Evolutionary conservation across 2,329 filamentous ascomycete species (phyloP).

Genomic region (Tetracladium maxilliforme): DNA sequence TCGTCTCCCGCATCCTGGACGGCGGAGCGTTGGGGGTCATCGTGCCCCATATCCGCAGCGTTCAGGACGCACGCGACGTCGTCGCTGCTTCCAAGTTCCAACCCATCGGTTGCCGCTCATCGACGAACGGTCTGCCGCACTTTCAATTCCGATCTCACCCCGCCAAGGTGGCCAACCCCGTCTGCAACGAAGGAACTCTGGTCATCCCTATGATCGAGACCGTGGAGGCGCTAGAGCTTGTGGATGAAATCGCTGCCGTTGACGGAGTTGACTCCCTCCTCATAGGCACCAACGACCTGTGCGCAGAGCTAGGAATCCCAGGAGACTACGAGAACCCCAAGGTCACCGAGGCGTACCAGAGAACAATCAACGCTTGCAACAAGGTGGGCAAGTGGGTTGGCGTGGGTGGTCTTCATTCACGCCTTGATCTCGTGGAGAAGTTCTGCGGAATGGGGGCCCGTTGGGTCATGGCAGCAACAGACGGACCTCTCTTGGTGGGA

Average conservation of each 20-base stretch:
- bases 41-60: conserved; percentile 22
- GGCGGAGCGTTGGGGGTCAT: conserved; percentile 23
- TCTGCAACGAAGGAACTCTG: conserved; percentile 19
- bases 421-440: conserved; percentile 24
- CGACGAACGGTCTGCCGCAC: conserved; percentile 18
- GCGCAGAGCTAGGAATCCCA: conserved; percentile 24
- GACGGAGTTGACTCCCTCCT: conserved; percentile 26
- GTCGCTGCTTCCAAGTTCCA: conserved; percentile 21
- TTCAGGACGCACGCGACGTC: conserved; percentile 19
- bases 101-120: conserved; percentile 19
- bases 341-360: conserved; percentile 15
- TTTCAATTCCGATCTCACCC: conserved; percentile 18
- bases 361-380: conserved; percentile 19
- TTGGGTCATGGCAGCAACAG: too few relatives aligned
- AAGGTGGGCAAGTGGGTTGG: conserved; percentile 23
- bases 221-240: conserved; percentile 18
- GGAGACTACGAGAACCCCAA: conserved; percentile 20
- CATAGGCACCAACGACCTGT: conserved; percentile 27
- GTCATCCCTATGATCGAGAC: conserved; percentile 28
- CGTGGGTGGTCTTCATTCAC: conserved; percentile 21
- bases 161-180: conserved; percentile 16
- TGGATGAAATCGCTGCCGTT: conserved; percentile 22
- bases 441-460: too few relatives aligned
- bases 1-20: conserved; percentile 22
- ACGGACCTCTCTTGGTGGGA: too few relatives aligned